Conservation (phyloP, 2,329 filamentous ascomycete species). For the Aspergillus puulaauensis region DNA sequence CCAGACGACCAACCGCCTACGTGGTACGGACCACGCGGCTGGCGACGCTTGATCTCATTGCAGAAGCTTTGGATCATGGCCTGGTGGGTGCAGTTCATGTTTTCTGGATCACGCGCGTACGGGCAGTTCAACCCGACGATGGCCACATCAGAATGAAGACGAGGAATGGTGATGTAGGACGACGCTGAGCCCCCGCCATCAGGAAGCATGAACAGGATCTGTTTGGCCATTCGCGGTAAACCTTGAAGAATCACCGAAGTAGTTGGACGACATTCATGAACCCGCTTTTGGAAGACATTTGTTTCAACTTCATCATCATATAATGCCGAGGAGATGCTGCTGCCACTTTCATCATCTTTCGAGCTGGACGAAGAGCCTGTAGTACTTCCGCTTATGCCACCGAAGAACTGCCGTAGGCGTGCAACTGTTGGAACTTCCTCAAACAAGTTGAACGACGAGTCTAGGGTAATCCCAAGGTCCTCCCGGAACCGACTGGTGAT, state of each 20-base stretch:
- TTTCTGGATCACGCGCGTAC: neutral
- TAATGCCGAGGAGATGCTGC: neutral
- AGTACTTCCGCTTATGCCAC: neutral
- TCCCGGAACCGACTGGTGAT: conserved; percentile 14
- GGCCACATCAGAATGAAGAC: neutral
- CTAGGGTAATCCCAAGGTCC: conserved; percentile 5
- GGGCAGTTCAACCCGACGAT: conserved; percentile 4
- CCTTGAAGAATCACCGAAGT: conserved; percentile 3
- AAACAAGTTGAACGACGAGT: neutral
- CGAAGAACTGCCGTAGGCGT: neutral
- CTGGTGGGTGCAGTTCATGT: neutral
- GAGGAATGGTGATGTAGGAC: neutral
- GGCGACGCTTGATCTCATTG: conserved; percentile 35
- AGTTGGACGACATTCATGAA: neutral
- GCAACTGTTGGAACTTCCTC: neutral
- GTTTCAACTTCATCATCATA: neutral
- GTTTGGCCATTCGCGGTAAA: neutral
- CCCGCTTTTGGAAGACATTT: neutral
- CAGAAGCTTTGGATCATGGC: conserved; percentile 23
- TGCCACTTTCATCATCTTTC: neutral
- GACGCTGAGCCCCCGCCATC: conserved; percentile 1
- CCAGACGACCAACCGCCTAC: conserved; percentile 69
- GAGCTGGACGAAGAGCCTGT: neutral
- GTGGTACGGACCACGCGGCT: conserved; percentile 53
- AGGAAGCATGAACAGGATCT: conserved; percentile 4